Percentiles rank a stretch among this genome's conserved stretches.
These are phyloP conservation scores for Pythium monospermum DNA, from an alignment of 352 stramenopile genomes.

Conservation along the genomic window DNA sequence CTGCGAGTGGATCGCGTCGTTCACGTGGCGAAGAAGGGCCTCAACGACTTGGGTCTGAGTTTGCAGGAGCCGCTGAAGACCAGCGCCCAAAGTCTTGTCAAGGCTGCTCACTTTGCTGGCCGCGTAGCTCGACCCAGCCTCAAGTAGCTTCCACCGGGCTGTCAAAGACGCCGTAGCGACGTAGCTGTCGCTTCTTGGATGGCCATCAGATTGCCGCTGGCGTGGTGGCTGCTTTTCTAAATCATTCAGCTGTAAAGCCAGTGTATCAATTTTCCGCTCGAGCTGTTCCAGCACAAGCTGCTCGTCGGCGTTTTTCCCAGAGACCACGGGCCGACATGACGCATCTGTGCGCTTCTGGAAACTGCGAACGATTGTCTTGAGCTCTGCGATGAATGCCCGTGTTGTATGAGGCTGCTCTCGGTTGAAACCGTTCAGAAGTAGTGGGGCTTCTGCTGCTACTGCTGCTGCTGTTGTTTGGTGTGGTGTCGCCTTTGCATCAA, in stretches of 20 bases:
- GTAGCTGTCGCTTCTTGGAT: background rate
- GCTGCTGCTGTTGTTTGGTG: background rate
- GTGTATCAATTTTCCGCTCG: constrained; percentile 45
- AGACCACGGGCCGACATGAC: too few species aligned
- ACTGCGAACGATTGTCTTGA: constrained; percentile 43
- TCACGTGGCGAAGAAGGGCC: constrained; percentile 28
- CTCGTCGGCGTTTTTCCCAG: constrained; percentile 1
- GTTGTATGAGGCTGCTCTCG: constrained; percentile 14
- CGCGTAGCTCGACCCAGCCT: constrained; percentile 45
- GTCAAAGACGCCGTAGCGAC: constrained; percentile 22
- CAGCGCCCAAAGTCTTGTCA: constrained; percentile 29
- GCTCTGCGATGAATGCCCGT: constrained; percentile 40
- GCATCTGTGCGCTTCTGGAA: constrained; percentile 45
- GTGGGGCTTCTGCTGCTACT: background rate
- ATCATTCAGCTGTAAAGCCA: constrained; percentile 38
- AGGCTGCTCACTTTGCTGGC: constrained; percentile 30
- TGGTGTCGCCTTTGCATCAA: background rate
- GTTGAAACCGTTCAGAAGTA: background rate
- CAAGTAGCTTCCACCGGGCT: constrained; percentile 46
- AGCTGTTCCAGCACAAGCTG: constrained; percentile 36
- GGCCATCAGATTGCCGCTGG: background rate
- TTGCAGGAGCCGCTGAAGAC: constrained; percentile 31
- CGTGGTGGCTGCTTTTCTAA: constrained; percentile 6
- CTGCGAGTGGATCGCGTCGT: constrained; percentile 10
- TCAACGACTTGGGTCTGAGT: constrained; percentile 52